These are phyloP conservation scores for Starmerella gropengiesseri DNA, from an alignment of 805 yeast species.

Conservation along the genomic window DNA sequence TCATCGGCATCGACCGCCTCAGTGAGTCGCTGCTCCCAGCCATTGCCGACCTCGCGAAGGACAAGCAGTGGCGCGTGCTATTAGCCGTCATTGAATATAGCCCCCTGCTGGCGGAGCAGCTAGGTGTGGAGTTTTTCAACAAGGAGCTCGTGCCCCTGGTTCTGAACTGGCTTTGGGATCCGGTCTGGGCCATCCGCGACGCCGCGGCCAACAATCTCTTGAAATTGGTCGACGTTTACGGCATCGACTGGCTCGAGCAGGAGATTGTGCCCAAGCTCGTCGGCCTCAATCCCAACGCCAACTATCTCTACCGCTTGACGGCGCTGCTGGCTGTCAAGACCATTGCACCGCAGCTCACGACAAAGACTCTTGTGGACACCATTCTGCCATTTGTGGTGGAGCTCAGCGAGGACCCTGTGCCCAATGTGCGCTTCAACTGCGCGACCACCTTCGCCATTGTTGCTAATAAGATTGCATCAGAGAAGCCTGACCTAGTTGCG, in stretches of 20 bases:
- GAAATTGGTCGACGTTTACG: slow-evolving; percentile 75
- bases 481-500: slow-evolving; percentile 35
- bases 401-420: slow-evolving; percentile 69
- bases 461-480: slow-evolving; percentile 36
- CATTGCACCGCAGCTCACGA: slow-evolving; percentile 60
- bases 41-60: slow-evolving; percentile 89
- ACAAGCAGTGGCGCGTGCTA: slow-evolving; percentile 95
- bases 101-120: slow-evolving; percentile 85
- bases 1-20: slow-evolving; percentile 79
- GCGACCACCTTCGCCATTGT: slow-evolving; percentile 69
- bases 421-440: slow-evolving; percentile 89
- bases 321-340: slow-evolving; percentile 80
- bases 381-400: slow-evolving; percentile 71
- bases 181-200: slow-evolving; percentile 88
- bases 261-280: slow-evolving; percentile 73
- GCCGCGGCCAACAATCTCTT: slow-evolving; percentile 84
- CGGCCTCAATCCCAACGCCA: slow-evolving; percentile 42
- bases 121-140: slow-evolving; percentile 88
- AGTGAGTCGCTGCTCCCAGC: slow-evolving; percentile 89
- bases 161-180: slow-evolving; percentile 98
- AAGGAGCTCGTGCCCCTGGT: slow-evolving; percentile 83
- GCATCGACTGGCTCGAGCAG: slow-evolving; percentile 82
- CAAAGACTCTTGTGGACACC: slow-evolving; percentile 45
- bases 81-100: slow-evolving; percentile 93
- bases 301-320: slow-evolving; percentile 86